Percentiles rank a stretch among this genome's conserved stretches.
These are phyloP conservation scores for Sphagnum tenellum DNA, from an alignment of 225 moss, liverwort and hornwort genomes.

Conservation along the genomic window DNA sequence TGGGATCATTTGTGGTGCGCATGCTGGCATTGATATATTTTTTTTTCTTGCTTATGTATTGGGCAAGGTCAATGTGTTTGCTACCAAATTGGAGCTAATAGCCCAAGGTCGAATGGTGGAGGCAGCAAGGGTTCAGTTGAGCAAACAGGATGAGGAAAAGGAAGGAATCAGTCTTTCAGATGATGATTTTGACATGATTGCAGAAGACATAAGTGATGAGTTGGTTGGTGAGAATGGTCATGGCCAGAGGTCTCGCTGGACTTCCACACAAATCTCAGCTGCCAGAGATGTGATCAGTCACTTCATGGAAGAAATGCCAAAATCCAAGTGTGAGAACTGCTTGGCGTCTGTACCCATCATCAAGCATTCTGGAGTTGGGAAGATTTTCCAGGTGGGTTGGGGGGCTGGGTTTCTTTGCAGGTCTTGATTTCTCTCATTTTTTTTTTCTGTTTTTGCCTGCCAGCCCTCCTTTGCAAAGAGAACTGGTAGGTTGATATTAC, in stretches of 20 bases:
- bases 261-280: slow-evolving; percentile 74
- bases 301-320: slow-evolving; percentile 59
- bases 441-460: too few species aligned
- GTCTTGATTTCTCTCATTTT: too few species aligned
- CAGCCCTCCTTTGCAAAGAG: too few species aligned
- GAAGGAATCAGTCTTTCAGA: slow-evolving; percentile 39
- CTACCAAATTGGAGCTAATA: slow-evolving; percentile 69
- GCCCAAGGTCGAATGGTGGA: slow-evolving; percentile 88
- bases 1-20: too few species aligned
- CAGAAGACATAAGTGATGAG: slow-evolving; percentile 10
- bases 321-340: slow-evolving; percentile 84
- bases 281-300: slow-evolving; percentile 54
- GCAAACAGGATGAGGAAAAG: slow-evolving; percentile 37
- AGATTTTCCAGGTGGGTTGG: slow-evolving; percentile 76
- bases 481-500: not conserved
- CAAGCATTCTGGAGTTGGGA: slow-evolving; percentile 81
- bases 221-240: slow-evolving; percentile 24
- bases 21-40: too few species aligned
- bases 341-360: slow-evolving; percentile 53
- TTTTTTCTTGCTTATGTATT: not conserved
- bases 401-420: too few species aligned
- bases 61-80: slow-evolving; percentile 55
- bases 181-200: slow-evolving; percentile 45
- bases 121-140: slow-evolving; percentile 56
- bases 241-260: slow-evolving; percentile 42